Conservation (phyloP, 2,329 filamentous ascomycete genomes). For the Alternaria alternata region DNA sequence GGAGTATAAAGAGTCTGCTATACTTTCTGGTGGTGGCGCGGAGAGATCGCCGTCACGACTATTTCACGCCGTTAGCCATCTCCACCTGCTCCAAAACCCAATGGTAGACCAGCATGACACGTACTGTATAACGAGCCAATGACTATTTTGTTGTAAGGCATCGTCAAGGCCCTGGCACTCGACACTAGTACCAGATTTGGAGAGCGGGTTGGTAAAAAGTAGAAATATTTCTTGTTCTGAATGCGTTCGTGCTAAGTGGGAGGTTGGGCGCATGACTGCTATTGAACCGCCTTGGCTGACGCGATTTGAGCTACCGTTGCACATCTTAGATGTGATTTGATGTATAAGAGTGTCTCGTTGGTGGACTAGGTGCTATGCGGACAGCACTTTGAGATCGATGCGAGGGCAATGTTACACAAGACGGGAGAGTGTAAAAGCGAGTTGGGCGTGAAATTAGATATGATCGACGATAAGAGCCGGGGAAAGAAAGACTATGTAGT, state of each 20-base stretch:
- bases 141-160: conserved; percentile 9
- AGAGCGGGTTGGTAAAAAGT: conserved; percentile 40
- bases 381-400: neutral
- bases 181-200: conserved; percentile 35
- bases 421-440: neutral
- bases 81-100: neutral
- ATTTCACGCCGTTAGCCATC: neutral
- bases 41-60: conserved; percentile 45
- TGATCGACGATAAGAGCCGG: too few relatives aligned
- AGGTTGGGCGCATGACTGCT: conserved; percentile 40
- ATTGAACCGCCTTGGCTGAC: conserved; percentile 47
- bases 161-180: conserved; percentile 35
- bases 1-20: conserved; percentile 31
- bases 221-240: conserved; percentile 35
- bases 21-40: neutral
- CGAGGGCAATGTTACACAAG: neutral
- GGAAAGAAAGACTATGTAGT: neutral
- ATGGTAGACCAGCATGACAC: neutral
- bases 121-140: conserved; percentile 47
- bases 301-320: conserved; percentile 41
- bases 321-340: conserved; percentile 27
- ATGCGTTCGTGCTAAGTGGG: conserved; percentile 11
- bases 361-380: neutral
- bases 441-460: neutral
- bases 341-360: neutral